phyloP scores from a whole-genome alignment of 2,329 filamentous ascomycete genomes.

The Proliferodiscus dingleyae region DNA sequence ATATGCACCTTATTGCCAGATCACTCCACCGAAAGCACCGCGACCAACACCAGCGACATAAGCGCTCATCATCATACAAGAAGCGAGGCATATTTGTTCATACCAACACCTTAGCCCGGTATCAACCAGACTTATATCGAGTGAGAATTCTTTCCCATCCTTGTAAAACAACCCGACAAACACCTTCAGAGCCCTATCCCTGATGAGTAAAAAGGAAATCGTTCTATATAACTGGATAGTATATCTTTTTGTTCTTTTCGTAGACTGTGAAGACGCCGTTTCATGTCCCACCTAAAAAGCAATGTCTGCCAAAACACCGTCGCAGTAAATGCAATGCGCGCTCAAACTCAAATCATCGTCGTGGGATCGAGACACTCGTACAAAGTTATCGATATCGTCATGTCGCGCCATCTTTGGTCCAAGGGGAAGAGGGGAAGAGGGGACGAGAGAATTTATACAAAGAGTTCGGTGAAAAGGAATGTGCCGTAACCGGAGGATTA shows the following conservation, averaged over 20 bases:
- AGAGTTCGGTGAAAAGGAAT: slow-evolving; percentile 31
- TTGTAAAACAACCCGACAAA: slow-evolving; percentile 26
- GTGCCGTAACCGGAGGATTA: slow-evolving; percentile 25
- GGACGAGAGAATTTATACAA: slow-evolving; percentile 30
- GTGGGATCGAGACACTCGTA: slow-evolving; percentile 22
- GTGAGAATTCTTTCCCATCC: slow-evolving; percentile 30
- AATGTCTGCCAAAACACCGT: slow-evolving; percentile 32
- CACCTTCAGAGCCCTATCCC: slow-evolving; percentile 24
- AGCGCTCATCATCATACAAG: slow-evolving; percentile 27
- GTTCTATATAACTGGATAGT: slow-evolving; percentile 31
- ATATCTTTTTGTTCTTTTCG: slow-evolving; percentile 28
- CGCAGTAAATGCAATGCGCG: slow-evolving; percentile 31
- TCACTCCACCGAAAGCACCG: slow-evolving; percentile 25
- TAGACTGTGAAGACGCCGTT: slow-evolving; percentile 33
- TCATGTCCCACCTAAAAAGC: slow-evolving; percentile 28
- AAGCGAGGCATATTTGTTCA: slow-evolving; percentile 27
- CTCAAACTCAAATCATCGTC: slow-evolving; percentile 30
- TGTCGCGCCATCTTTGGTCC: slow-evolving; percentile 28
- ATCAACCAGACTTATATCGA: slow-evolving; percentile 22
- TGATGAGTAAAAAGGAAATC: slow-evolving; percentile 28
- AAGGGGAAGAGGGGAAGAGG: slow-evolving; percentile 27
- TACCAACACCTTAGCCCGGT: slow-evolving; percentile 25
- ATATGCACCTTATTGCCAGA: slow-evolving; percentile 24
- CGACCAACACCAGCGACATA: slow-evolving; percentile 21
- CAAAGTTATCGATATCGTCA: slow-evolving; percentile 31